Evolutionary conservation across 2,329 filamentous ascomycete genomes (phyloP), one percentile per base, ranked within the genome.

Genomic region (Xylaria digitata): DNA sequence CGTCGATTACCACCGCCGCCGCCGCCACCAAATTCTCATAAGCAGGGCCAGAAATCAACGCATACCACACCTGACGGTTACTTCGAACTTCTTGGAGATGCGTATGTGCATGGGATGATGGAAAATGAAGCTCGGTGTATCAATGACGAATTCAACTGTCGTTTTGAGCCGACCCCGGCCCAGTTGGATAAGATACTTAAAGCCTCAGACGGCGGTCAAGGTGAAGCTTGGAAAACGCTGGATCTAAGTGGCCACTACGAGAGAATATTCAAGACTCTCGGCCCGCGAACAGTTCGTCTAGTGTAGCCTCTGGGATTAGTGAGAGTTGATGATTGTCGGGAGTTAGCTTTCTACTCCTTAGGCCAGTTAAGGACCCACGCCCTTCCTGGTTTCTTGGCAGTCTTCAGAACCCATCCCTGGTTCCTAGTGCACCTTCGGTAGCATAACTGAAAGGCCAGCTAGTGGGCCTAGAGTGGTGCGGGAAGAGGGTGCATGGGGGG

Each of bases 21-120:
- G 40, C 6, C 49, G 4, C 23, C 45, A n/a, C 15, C 37, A 45
- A 3, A 30, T 40, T 2, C 57, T 17, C 19, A 45, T 9, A 58
- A 54, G 21, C 40, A 46, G 1, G 46, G 19, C 1, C 37, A 42
- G 46, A 34, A 50, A 9, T 21, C 26, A n/a, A 17, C 49, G 19
- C 15, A 50, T 9, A 30, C 48, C 1, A 8, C 21, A 21, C 7
- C 11, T 3, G 63, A 65, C 11, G 43, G 55, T 15, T 73, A 70
- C 26, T 69, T 68, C 32, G 73, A 74, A 56, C 62, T 74, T 0
- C 63, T 74, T 9, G 73, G 73, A 2, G 73, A 74, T 19, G 66
- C 70, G 0, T 74, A 73, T 34, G 64, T 73, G 13, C 72, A 73
- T 42, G 73, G 73, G 11, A 73, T 73, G 70, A 74, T 70, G 71